Percentiles rank a stretch among this genome's conserved stretches.
Evolutionary conservation across 495 filamentous ascomycete genomes (phyloP).

Genomic region (Aspergillus cavernicola): DNA sequence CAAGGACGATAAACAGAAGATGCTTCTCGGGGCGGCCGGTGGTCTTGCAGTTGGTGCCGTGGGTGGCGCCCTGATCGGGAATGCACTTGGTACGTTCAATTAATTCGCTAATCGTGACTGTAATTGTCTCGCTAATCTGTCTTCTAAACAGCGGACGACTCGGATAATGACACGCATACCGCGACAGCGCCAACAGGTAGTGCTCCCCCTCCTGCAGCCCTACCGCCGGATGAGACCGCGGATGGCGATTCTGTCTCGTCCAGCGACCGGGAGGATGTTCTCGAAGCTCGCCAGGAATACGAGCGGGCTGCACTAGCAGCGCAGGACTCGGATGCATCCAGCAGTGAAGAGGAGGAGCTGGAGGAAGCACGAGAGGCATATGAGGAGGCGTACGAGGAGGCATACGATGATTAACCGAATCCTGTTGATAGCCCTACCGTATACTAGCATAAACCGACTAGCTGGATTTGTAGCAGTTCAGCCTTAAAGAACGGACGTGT

Average conservation of each 20-base stretch:
- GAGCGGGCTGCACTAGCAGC: conserved; percentile 1
- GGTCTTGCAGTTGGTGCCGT: background rate
- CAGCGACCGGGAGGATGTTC: conserved; percentile 3
- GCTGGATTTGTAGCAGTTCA: no score
- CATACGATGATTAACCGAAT: conserved; percentile 2
- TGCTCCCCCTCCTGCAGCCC: background rate
- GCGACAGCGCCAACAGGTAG: background rate
- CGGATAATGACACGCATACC: background rate
- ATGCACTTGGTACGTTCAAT: background rate
- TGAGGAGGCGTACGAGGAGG: conserved; percentile 1
- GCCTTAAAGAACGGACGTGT: no score
- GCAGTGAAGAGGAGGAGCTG: conserved; percentile 1
- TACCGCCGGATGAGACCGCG: background rate
- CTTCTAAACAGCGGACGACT: background rate
- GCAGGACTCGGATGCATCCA: conserved; percentile 4
- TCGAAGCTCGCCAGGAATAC: conserved; percentile 3
- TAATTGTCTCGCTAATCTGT: no score
- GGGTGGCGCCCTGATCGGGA: background rate
- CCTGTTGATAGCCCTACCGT: no score
- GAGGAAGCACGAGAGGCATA: background rate
- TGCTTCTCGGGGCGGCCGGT: background rate
- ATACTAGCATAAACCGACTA: no score
- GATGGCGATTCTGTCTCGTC: conserved; percentile 2
- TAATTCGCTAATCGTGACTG: background rate
- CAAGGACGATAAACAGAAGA: background rate